Base-by-base conservation (phyloP, 352 stramenopile species). In the Phytophthora megakarya region DNA sequence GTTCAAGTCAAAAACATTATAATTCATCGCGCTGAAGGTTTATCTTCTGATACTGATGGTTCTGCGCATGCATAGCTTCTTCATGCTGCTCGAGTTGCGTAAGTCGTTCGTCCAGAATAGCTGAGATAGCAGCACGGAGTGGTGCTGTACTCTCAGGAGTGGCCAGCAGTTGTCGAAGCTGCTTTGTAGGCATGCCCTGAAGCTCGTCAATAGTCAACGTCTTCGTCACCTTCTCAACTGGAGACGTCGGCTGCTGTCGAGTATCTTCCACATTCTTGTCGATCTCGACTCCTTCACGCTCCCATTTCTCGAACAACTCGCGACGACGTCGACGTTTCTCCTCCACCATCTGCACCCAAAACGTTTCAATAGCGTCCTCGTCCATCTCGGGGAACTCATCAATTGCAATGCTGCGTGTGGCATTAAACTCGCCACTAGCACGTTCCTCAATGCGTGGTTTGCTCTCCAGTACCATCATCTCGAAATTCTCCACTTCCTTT, bases 331-430 rank as follows among this genome's bases (percentile, higher is more conserved):
- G 53, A 6, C 80, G 73, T 18, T 70, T 57, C 1, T 70, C 52
- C 43, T 93, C 80, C 15, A 93, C 81, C 80, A 88, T 91, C 16
- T 73, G 39, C 57, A 91, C 77, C 85, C 85, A 93, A 45, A 89
- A 95, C 19, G 60, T 47, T 46, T 96, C 85, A 30, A 93, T 89
- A 23, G 84, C 85, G 38, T 82, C 68, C 10, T 90, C 80, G 42
- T 89, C 76, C 88, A 96, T 95, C n/a, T 86, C 78, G 0, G 88
- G 86, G 55, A 96, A 95, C 49, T 85, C 74, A 42, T 94, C 81
- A 46, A 96, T 94, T 18, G 86, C 86, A 59, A 96, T 88, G 49
- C 75, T 92, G 9, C 72, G 70, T 7, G 67, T 64, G 18, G 52
- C 53, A 48, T 88, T 84, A 8, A 62, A 59, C 4, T 48, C 56